Evolutionary conservation across 176 grass and related monocot species (phyloP).

Genomic region (Hordeum marinum): DNA sequence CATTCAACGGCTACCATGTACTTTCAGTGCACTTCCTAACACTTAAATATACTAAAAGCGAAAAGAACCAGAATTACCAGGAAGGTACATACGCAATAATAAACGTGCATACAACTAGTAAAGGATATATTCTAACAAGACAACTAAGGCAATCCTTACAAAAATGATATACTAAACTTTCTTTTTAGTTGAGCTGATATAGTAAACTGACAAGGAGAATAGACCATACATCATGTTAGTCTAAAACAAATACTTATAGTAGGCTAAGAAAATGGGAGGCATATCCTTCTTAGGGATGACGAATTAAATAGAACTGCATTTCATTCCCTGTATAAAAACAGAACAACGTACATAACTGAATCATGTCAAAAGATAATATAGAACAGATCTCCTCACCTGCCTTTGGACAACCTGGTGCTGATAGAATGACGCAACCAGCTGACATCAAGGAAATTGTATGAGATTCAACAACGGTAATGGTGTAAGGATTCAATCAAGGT

Average conservation of each 20-base stretch:
- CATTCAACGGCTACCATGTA: background rate
- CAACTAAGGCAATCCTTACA: background rate
- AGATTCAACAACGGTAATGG: background rate
- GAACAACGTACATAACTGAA: background rate
- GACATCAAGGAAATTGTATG: slow-evolving; percentile 19
- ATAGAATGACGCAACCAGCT: slow-evolving; percentile 83
- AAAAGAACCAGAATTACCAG: background rate
- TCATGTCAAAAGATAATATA: background rate
- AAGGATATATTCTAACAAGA: background rate
- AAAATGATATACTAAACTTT: too few relatives aligned
- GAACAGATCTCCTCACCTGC: slow-evolving; percentile 50
- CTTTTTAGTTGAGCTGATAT: too few relatives aligned
- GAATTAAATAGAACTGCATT: background rate
- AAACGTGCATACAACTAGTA: background rate
- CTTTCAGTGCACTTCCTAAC: background rate
- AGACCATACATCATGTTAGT: background rate
- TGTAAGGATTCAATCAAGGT: background rate
- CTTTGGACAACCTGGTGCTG: slow-evolving; percentile 90
- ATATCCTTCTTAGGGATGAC: background rate
- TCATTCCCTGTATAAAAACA: background rate
- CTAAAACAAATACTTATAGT: background rate
- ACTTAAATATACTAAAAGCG: background rate
- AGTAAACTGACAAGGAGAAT: background rate
- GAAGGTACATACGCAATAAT: background rate
- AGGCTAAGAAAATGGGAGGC: background rate